Conservation (phyloP, 2,329 filamentous ascomycete genomes). For the Pseudofabraea citricarpa region DNA sequence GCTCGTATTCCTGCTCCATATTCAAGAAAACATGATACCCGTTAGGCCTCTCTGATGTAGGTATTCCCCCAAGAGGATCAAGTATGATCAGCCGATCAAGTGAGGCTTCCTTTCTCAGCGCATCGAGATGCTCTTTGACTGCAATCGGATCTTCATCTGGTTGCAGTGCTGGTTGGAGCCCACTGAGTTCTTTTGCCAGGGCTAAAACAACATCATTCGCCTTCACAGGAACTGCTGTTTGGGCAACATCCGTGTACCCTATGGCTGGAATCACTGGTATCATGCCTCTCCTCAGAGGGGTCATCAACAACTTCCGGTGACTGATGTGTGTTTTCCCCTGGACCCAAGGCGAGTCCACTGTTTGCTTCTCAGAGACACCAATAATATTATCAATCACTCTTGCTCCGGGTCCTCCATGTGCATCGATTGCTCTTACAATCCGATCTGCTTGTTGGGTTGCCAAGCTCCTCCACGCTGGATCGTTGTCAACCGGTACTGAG, state of each 20-base stretch:
- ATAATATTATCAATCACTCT: constrained; percentile 56
- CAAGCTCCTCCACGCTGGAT: constrained; percentile 34
- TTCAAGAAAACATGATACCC: constrained; percentile 84
- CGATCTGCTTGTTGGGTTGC: constrained; percentile 64
- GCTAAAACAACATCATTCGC: constrained; percentile 68
- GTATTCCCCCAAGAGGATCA: constrained; percentile 82
- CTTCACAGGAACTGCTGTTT: constrained; percentile 41
- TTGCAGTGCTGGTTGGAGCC: constrained; percentile 42
- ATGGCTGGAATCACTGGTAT: constrained; percentile 66
- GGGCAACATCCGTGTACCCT: constrained; percentile 49
- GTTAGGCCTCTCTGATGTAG: constrained; percentile 55
- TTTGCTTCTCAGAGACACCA: constrained; percentile 20
- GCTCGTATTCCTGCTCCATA: constrained; percentile 79
- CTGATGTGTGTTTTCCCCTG: constrained; percentile 29
- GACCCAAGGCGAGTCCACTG: constrained; percentile 7
- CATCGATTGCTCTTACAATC: constrained; percentile 70
- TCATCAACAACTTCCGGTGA: constrained; percentile 52
- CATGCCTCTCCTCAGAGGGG: constrained; percentile 61
- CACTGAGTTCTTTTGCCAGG: constrained; percentile 70
- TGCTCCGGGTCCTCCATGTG: constrained; percentile 61
- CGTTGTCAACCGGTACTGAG: background rate
- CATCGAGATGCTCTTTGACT: constrained; percentile 32
- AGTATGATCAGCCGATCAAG: constrained; percentile 86
- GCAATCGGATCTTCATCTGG: constrained; percentile 36
- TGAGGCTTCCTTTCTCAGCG: constrained; percentile 47